phyloP scores from a whole-genome alignment of 2,329 filamentous ascomycete genomes.

The Sporothrix luriei region DNA sequence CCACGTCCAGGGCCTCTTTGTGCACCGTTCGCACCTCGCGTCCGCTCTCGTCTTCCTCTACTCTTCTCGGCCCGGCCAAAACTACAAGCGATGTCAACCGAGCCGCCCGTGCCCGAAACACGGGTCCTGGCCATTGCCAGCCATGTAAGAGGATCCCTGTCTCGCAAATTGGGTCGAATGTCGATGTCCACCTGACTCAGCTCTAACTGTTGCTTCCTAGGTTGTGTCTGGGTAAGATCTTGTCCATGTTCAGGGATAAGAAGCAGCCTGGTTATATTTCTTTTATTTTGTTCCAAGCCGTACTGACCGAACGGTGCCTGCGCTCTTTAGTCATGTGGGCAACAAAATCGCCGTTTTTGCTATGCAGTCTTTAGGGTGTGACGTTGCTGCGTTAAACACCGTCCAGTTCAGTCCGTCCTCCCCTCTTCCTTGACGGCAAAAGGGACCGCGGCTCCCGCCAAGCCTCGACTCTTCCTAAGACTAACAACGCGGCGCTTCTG shows the following conservation, averaged over 20 bases:
- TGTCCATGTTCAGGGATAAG: not conserved
- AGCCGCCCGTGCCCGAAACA: slow-evolving; percentile 58
- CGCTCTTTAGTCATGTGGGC: slow-evolving; percentile 79
- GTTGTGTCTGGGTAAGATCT: slow-evolving; percentile 70
- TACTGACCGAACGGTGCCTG: not conserved
- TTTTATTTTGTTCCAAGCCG: not conserved
- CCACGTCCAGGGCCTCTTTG: not conserved
- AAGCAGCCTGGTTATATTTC: too few relatives aligned
- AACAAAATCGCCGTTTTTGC: slow-evolving; percentile 97
- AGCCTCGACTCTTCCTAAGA: not conserved
- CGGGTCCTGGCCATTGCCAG: slow-evolving; percentile 85
- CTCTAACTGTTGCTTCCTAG: slow-evolving; percentile 47
- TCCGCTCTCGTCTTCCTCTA: not conserved
- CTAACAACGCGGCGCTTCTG: not conserved
- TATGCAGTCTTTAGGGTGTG: slow-evolving; percentile 89
- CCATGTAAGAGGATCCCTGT: slow-evolving; percentile 71
- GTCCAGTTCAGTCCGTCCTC: slow-evolving; percentile 85
- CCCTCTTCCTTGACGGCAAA: not conserved
- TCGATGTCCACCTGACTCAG: not conserved
- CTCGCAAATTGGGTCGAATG: slow-evolving; percentile 4
- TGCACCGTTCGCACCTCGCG: not conserved
- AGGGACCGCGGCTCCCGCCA: not conserved
- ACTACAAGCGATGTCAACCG: slow-evolving; percentile 43
- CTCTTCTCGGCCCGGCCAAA: not conserved
- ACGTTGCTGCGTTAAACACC: slow-evolving; percentile 91